Evolutionary conservation across 2,329 filamentous ascomycete species (phyloP), one percentile per base, ranked within the genome.

Genomic region (Whalleya microplaca): DNA sequence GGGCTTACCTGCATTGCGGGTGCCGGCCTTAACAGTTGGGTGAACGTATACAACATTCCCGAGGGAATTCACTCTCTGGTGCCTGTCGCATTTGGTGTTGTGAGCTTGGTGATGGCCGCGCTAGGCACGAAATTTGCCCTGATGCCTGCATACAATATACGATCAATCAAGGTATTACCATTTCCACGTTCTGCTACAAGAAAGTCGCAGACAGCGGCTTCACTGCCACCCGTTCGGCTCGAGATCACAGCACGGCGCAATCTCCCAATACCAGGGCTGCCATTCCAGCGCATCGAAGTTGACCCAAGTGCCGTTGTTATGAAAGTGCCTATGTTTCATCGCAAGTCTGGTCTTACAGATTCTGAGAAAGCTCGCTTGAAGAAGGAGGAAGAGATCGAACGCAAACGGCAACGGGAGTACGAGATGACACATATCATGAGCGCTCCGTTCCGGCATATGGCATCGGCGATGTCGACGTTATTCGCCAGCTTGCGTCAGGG

Each of bases 111-210:
- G 53, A 85, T 89, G 76, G 82, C 78, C 51, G 76, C 74, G 41
- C 79, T 88, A 70, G 88, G 86, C 56, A 80, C 80, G 45, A 82
- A 82, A 59, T 83, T 89, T 63, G 69, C 88, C 43, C 68, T 82
- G 53, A 81, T 84, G 66, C 84, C 86, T 6, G 71, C 77, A 21
- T 78, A 80, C 50, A 77, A 90, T 47, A 79, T 91, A 62, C 78
- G 78, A 51, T 73, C 72, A 41, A 84, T 90, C 67, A 81, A 80
- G 27, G 78, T 86, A 14, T 72, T 88, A 16, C 82, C 71, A 8
- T 45, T 64, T 40, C 45, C 45, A 21, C 21, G 42, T 18, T 12
- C 57, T 32, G 55, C 59, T 20, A 56, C 64, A 20, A 57, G 62
- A 19, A 51, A 48, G 5, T 21, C 52, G 6, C 21, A 56, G 58